Evolutionary conservation across 306 rosid genomes (phyloP), one percentile per base, ranked within the genome.

Genomic region (Rubus idaeus): DNA sequence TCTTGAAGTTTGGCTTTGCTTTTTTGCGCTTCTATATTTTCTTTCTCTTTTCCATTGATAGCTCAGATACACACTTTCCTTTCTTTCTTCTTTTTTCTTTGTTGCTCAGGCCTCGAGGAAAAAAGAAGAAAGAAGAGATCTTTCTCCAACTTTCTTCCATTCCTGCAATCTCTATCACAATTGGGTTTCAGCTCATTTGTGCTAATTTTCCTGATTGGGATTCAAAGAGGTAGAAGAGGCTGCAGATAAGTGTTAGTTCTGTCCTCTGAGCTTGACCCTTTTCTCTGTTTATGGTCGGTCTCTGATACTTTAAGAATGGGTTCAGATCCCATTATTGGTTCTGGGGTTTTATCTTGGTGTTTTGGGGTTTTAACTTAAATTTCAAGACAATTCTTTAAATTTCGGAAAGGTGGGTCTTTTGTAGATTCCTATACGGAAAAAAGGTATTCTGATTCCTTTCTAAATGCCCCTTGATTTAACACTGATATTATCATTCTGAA

Each of bases 371-470:
- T 70, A 68, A 69, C 70, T 76, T 84, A 51, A 61, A 65, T 84
- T 74, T 81, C 67, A 61, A n/a, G 73, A 79, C 73, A 85, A 82
- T 78, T 17, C 66, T 80, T 81, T 71, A 80, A 77, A 74, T 79
- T 84, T 85, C 2, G 53, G 65, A 86, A 92, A 86, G 84, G 82
- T 80, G 75, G 83, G 50, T 84, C 87, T 88, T 88, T 88, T 86
- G 73, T 70, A 87, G 93, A 92, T 90, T 92, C 97, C 85, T 85
- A 37, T 63, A 35, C 13, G 68, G 73, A 72, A 81, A 81, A 78
- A 86, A 77, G 60, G 87, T 88, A 92, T 90, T 92, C 97, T 72
- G 90, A 92, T 92, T 92, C 97, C 86, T 84, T 84, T 84, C 63
- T 77, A 84, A 83, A 85, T 87, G 91, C 93, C 73, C 74, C 68